Percentiles rank a stretch among this genome's conserved stretches.
Evolutionary conservation across 257 asterid species (phyloP).

Genomic region (Jacaranda copaia): DNA sequence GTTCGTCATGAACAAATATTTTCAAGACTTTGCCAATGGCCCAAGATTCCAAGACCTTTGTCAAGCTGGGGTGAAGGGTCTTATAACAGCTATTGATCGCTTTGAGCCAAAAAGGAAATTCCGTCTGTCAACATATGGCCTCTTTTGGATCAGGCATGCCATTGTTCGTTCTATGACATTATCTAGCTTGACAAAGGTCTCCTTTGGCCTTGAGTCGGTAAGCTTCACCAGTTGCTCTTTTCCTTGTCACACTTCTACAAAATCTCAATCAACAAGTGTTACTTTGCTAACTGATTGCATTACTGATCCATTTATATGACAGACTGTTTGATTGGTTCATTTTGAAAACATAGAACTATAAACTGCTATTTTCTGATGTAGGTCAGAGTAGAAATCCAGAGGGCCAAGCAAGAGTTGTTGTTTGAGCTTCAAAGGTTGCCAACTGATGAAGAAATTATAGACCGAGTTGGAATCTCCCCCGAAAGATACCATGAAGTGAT

Average conservation of each 20-base stretch:
- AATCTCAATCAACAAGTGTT: not conserved
- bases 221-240: slow-evolving; percentile 34
- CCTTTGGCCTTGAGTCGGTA: slow-evolving; percentile 96
- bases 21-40: slow-evolving; percentile 78
- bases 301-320: not conserved
- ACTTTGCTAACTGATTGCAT: not conserved
- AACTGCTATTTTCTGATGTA: slow-evolving; percentile 39
- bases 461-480: slow-evolving; percentile 62
- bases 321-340: not conserved
- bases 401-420: slow-evolving; percentile 57
- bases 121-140: slow-evolving; percentile 71
- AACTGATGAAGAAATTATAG: slow-evolving; percentile 61
- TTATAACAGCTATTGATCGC: slow-evolving; percentile 86
- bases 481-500: slow-evolving; percentile 72
- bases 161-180: slow-evolving; percentile 86
- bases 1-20: slow-evolving; percentile 91
- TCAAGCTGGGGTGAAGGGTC: slow-evolving; percentile 90
- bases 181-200: slow-evolving; percentile 91
- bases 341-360: not conserved
- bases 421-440: slow-evolving; percentile 69
- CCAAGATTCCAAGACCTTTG: slow-evolving; percentile 91
- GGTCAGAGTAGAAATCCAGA: slow-evolving; percentile 73
- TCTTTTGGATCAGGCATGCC: slow-evolving; percentile 95
- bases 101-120: slow-evolving; percentile 81
- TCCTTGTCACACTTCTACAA: not conserved